These are phyloP conservation scores for Pyronema domesticum DNA, from an alignment of 495 filamentous ascomycete species.

Conservation along the genomic window DNA sequence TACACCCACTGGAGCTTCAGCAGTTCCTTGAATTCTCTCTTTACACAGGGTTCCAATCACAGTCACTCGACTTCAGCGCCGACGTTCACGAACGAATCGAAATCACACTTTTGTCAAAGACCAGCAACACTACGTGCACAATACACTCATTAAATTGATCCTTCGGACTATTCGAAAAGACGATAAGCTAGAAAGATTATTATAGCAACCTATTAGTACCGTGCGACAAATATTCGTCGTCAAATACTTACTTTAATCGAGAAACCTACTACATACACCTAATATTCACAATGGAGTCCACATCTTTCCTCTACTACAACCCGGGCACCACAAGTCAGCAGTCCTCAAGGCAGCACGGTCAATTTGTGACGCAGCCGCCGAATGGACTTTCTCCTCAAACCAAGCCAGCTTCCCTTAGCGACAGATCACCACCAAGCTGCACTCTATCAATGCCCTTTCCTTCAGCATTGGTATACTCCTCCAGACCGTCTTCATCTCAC, in stretches of 20 bases:
- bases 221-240: not conserved
- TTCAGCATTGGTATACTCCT: constrained; percentile 54
- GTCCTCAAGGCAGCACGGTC: constrained; percentile 51
- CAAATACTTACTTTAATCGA: constrained; percentile 8
- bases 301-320: constrained; percentile 83
- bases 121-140: not conserved
- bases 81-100: not conserved
- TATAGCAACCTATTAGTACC: constrained; percentile 11
- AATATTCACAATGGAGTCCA: constrained; percentile 42
- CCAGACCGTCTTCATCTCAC: constrained; percentile 39
- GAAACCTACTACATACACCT: constrained; percentile 16
- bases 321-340: constrained; percentile 53
- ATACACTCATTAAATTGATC: constrained; percentile 23
- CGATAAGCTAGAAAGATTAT: not conserved
- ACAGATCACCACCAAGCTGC: constrained; percentile 19
- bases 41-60: constrained; percentile 8
- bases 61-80: not conserved
- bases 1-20: constrained; percentile 24
- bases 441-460: constrained; percentile 32
- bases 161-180: constrained; percentile 4
- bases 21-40: constrained; percentile 26
- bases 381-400: constrained; percentile 29
- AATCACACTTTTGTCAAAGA: not conserved
- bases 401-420: constrained; percentile 35
- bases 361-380: constrained; percentile 58